phyloP scores from a whole-genome alignment of 1,284 basidiomycete species.

The Ceratobasidium papillatum region DNA sequence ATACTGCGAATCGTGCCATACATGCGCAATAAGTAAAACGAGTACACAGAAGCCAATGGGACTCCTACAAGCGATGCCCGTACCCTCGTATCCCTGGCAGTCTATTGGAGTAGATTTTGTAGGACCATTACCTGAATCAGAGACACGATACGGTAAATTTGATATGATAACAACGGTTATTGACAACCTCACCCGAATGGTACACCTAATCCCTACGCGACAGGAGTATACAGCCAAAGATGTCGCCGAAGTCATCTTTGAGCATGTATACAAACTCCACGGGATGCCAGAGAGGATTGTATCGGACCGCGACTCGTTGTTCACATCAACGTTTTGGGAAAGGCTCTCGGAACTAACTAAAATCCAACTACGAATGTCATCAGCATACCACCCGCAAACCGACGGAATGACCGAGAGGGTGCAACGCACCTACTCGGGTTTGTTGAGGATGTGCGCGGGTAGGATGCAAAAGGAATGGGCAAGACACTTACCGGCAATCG shows the following conservation, averaged over 20 bases:
- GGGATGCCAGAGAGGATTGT: constrained; percentile 56
- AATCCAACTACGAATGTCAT: constrained; percentile 45
- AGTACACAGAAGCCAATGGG: constrained; percentile 39
- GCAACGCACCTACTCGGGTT: constrained; percentile 42
- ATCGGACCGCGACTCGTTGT: constrained; percentile 55
- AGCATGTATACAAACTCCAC: constrained; percentile 45
- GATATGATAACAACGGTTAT: constrained; percentile 53
- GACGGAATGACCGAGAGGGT: constrained; percentile 41
- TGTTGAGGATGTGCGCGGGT: constrained; percentile 45
- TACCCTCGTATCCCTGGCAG: constrained; percentile 44
- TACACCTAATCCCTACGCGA: constrained; percentile 42
- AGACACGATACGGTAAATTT: constrained; percentile 48
- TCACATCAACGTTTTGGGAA: constrained; percentile 51
- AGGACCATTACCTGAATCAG: constrained; percentile 52
- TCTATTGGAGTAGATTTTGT: constrained; percentile 54
- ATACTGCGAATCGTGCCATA: constrained; percentile 40
- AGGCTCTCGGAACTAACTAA: constrained; percentile 46
- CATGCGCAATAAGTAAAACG: constrained; percentile 28
- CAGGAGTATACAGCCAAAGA: constrained; percentile 43
- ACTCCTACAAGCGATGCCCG: constrained; percentile 42
- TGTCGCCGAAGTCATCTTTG: constrained; percentile 45
- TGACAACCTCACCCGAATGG: constrained; percentile 50
- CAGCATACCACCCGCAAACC: constrained; percentile 49
- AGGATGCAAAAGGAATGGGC: constrained; percentile 47
- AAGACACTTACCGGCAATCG: constrained; percentile 44